Conservation (phyloP, 2,329 filamentous ascomycete species). For the Pseudogymnoascus sp. region DNA sequence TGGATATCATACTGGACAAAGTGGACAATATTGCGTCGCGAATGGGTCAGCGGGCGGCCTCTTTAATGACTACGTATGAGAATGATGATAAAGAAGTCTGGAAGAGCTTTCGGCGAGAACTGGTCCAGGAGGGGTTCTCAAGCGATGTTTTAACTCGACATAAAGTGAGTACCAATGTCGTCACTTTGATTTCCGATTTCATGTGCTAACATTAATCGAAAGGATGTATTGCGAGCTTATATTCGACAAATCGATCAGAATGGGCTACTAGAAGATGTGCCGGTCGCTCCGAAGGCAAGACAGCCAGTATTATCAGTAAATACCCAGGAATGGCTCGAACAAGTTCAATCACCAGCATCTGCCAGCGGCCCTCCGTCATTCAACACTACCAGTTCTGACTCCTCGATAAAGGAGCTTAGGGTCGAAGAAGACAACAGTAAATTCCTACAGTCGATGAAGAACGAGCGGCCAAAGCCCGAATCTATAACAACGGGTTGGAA, state of each 20-base stretch:
- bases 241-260: conserved; percentile 51
- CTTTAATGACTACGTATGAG: conserved; percentile 27
- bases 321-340: conserved; percentile 20
- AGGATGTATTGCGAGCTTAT: conserved; percentile 53
- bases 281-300: conserved; percentile 23
- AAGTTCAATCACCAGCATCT: conserved; percentile 14
- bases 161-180: conserved; percentile 38
- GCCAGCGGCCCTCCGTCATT: conserved; percentile 17
- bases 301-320: conserved; percentile 23
- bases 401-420: conserved; percentile 21
- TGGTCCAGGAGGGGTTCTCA: conserved; percentile 51
- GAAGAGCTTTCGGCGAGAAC: conserved; percentile 49
- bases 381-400: conserved; percentile 15
- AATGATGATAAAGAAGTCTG: conserved; percentile 46
- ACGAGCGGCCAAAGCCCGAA: conserved; percentile 20
- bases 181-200: conserved; percentile 6
- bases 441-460: conserved; percentile 25
- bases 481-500: not conserved
- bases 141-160: conserved; percentile 45
- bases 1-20: conserved; percentile 51
- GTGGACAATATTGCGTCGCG: conserved; percentile 48
- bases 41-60: conserved; percentile 37
- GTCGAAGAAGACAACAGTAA: conserved; percentile 26
- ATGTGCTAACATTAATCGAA: conserved; percentile 15
- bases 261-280: conserved; percentile 42